A percentile compares a stretch with the other conserved stretches of the same genome.
phyloP scores from a whole-genome alignment of 2,329 filamentous ascomycete genomes.

The Trichophyton mentagrophytes region DNA sequence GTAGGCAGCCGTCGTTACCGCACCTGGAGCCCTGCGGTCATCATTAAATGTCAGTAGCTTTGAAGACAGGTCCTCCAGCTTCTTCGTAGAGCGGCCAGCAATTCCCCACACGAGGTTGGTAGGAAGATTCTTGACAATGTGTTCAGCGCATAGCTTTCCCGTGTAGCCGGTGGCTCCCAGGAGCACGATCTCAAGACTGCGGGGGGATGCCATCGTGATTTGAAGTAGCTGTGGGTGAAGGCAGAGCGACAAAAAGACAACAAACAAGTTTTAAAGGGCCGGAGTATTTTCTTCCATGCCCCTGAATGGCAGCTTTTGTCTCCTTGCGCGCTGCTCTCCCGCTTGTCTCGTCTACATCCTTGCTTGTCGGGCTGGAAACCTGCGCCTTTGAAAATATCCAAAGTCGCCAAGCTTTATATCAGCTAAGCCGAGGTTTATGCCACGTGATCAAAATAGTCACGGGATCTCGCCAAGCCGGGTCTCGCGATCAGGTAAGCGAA shows the following conservation, averaged over 20 bases:
- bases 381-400: neutral
- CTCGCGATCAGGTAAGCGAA: constrained; percentile 13
- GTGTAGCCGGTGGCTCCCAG: constrained; percentile 71
- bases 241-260: neutral
- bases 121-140: constrained; percentile 57
- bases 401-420: neutral
- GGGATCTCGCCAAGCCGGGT: constrained; percentile 11
- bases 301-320: neutral
- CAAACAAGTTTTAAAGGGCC: neutral
- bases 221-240: neutral
- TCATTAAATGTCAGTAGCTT: constrained; percentile 55
- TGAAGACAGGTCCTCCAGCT: constrained; percentile 56
- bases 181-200: constrained; percentile 52
- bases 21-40: constrained; percentile 58
- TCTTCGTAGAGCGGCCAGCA: constrained; percentile 65
- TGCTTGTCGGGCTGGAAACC: no score
- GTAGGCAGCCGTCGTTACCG: no score
- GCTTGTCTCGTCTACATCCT: neutral
- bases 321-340: neutral
- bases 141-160: constrained; percentile 60
- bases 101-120: constrained; percentile 78
- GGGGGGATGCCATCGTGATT: constrained; percentile 14
- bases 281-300: neutral
- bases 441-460: neutral
- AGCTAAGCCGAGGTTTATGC: neutral